Evolutionary conservation across 1,139 yeast genomes (phyloP).

Genomic region (Candida anutae): DNA sequence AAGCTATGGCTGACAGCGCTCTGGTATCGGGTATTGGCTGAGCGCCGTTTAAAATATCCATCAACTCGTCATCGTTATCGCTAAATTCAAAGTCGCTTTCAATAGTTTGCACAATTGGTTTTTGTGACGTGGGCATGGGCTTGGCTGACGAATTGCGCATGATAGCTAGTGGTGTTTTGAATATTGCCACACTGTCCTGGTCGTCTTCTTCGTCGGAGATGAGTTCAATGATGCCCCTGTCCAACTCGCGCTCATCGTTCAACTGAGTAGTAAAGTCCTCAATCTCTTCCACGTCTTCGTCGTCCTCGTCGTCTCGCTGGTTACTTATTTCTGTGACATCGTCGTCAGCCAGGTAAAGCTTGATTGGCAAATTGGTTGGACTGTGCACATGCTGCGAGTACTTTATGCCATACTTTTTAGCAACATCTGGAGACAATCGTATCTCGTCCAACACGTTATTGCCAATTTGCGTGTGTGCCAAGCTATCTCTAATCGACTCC

Average conservation of each 20-base stretch:
- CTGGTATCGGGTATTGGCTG: slow-evolving; percentile 6
- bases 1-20: slow-evolving; percentile 1
- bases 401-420: slow-evolving; percentile 20
- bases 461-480: slow-evolving; percentile 1
- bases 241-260: slow-evolving; percentile 36
- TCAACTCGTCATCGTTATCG: slow-evolving; percentile 29
- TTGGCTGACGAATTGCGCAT: not conserved
- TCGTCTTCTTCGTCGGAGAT: slow-evolving; percentile 25
- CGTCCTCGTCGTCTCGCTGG: slow-evolving; percentile 7
- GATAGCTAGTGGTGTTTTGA: not conserved
- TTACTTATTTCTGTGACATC: slow-evolving; percentile 6
- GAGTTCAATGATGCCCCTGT: slow-evolving; percentile 22
- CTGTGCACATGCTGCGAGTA: slow-evolving; percentile 8
- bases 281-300: slow-evolving; percentile 20
- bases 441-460: slow-evolving; percentile 21
- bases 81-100: slow-evolving; percentile 26
- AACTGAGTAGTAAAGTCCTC: slow-evolving; percentile 33
- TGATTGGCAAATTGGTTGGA: too few species aligned
- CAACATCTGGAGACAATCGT: slow-evolving; percentile 23
- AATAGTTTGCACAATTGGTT: slow-evolving; percentile 3
- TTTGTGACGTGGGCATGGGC: not conserved
- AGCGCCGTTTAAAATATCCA: slow-evolving; percentile 14
- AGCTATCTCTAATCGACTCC: slow-evolving; percentile 7
- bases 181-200: not conserved
- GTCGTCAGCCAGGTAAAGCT: too few species aligned